Percentiles rank a stretch among this genome's conserved stretches.
phyloP scores from a whole-genome alignment of 352 stramenopile species.

The Phytopythium kandeliae region DNA sequence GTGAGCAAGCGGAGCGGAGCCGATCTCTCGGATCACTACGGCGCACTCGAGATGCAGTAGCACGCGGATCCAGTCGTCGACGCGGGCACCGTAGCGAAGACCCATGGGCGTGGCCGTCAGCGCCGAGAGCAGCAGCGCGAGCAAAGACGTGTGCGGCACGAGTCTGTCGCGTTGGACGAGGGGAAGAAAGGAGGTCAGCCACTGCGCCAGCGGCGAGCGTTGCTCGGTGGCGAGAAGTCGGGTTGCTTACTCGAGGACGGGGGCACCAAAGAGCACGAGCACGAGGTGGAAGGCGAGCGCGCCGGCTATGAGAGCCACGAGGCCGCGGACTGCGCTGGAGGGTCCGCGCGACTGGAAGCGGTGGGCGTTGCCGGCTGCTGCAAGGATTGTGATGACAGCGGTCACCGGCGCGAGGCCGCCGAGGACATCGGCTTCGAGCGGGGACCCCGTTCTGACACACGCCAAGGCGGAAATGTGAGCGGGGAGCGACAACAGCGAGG shows the following conservation, averaged over 20 bases:
- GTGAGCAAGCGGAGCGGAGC: too few species aligned
- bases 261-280: constrained; percentile 73
- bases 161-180: constrained; percentile 34
- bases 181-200: constrained; percentile 2
- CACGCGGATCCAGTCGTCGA: constrained; percentile 43
- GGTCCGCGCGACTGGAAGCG: constrained; percentile 18
- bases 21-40: too few species aligned
- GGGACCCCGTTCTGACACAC: constrained; percentile 20
- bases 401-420: constrained; percentile 33
- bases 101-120: constrained; percentile 38
- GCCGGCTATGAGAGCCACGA: constrained; percentile 29
- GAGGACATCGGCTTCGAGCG: constrained; percentile 47
- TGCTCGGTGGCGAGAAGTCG: too few species aligned
- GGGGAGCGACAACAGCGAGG: too few species aligned
- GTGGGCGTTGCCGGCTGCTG: constrained; percentile 16
- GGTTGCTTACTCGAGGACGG: constrained; percentile 45
- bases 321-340: constrained; percentile 12
- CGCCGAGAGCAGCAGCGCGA: constrained; percentile 52
- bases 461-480: too few species aligned
- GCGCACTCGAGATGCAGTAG: constrained; percentile 55
- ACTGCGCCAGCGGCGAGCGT: background rate
- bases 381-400: too few species aligned
- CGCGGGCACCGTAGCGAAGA: constrained; percentile 26
- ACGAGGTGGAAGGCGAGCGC: constrained; percentile 42
- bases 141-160: constrained; percentile 49